Base-by-base conservation (phyloP, 345 rosid genomes). In the Psidium friedrichsthalianum region DNA sequence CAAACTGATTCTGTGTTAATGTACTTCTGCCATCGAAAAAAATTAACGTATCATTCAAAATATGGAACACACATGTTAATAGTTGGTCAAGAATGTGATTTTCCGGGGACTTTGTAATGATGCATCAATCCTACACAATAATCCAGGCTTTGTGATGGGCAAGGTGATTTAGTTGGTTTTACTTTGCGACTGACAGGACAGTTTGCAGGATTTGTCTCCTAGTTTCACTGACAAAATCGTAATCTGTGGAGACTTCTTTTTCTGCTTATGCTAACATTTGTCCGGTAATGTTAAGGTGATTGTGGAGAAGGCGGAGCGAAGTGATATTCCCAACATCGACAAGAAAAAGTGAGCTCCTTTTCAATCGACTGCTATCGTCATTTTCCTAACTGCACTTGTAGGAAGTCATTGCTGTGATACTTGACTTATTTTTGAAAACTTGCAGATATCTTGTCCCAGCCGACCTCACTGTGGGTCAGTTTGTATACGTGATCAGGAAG, bases 371-470 rank as follows among this genome's bases (percentile, higher is more conserved):
- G 44, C 12, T 2, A 64, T 29, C 32, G 8, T 18, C 24, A 69
- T 69, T 69, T n/a, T 36, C 47, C 8, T 69, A 20, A 36, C 47
- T 69, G 47, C 80, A 69, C 25, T 69, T 0, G 47, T 36, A 69
- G 47, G 80, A 69, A 0, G 47, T 21, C 47, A 36, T 69, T 21
- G 80, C 3, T 36, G 47, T 3, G 0, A 18, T 36, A 18, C 47
- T 36, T 4, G 13, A 16, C 44, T 64, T 16, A 1, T 32, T 64
- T 4, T 25, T 74, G 54, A 24, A 49, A 80, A 78, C 74, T 84
- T 87, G 52, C 85, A 96, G 99, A 86, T 96, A 95, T 87, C 90
- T 96, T 56, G 99, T 96, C 86, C 99, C 98, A 8, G 95, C 98
- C 78, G 97, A 95, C 87, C 89, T 96, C 74, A 92, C 97, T 0